Evolutionary conservation across 2,329 filamentous ascomycete species (phyloP).

Genomic region (Elsinoe necatrix): DNA sequence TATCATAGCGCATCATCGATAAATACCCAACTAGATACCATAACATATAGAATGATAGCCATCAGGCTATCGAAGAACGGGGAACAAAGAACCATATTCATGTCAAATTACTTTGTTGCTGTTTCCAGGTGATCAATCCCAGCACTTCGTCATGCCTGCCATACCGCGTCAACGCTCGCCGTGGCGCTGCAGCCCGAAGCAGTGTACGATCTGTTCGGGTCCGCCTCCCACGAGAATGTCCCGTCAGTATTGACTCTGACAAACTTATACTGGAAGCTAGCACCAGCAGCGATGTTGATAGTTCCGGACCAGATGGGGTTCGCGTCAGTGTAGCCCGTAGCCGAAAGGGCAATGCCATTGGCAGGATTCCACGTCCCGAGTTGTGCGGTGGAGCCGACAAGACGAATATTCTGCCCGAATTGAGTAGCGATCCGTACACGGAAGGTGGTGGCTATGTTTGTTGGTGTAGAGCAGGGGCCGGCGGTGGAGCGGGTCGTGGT

Average conservation of each 20-base stretch:
- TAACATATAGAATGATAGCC: neutral
- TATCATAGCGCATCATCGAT: no score
- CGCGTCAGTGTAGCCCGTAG: constrained; percentile 47
- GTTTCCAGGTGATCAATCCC: no score
- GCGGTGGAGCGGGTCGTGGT: constrained; percentile 13
- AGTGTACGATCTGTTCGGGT: constrained; percentile 35
- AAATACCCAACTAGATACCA: neutral
- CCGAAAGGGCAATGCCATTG: constrained; percentile 46
- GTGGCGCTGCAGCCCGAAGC: constrained; percentile 8
- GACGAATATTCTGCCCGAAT: constrained; percentile 55
- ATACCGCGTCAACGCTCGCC: neutral
- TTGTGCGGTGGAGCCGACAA: constrained; percentile 49
- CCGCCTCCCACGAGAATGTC: constrained; percentile 53
- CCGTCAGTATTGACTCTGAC: constrained; percentile 49
- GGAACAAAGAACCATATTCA: neutral
- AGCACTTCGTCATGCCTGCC: constrained; percentile 1
- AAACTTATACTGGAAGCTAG: constrained; percentile 57
- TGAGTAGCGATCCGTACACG: constrained; percentile 48
- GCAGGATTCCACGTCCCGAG: constrained; percentile 53
- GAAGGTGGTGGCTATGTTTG: constrained; percentile 36
- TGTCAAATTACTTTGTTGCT: no score
- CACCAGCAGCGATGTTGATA: constrained; percentile 47
- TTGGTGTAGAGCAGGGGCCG: constrained; percentile 39
- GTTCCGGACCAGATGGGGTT: constrained; percentile 54
- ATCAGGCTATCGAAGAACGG: neutral